Percentiles rank a stretch among this genome's conserved stretches.
phyloP scores from a whole-genome alignment of 805 yeast genomes.

The Kodamaea lidongshanica region DNA sequence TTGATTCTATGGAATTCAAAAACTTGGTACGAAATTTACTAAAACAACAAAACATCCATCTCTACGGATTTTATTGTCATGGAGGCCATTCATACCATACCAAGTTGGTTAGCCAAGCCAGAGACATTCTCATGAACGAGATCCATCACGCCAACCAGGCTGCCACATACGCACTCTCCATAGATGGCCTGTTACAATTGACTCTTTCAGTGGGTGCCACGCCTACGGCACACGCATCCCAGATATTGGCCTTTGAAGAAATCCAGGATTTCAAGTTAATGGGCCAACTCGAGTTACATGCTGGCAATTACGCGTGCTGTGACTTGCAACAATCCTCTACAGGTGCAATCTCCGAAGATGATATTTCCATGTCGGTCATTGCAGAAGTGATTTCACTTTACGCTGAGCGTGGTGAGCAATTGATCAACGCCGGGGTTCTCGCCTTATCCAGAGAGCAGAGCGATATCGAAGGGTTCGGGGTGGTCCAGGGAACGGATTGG shows the following conservation, averaged over 20 bases:
- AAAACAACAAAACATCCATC: conserved; percentile 19
- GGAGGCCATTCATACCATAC: conserved; percentile 71
- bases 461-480: conserved; percentile 56
- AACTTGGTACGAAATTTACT: conserved; percentile 28
- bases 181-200: conserved; percentile 35
- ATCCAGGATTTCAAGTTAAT: conserved; percentile 14
- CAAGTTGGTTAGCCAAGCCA: conserved; percentile 40
- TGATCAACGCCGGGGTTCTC: conserved; percentile 69
- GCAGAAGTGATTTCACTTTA: conserved; percentile 43
- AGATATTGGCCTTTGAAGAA: conserved; percentile 18
- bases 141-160: conserved; percentile 53
- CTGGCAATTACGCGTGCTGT: conserved; percentile 72
- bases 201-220: conserved; percentile 75
- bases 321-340: conserved; percentile 78
- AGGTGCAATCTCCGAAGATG: conserved; percentile 31
- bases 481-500: conserved; percentile 48
- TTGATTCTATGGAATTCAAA: conserved; percentile 29
- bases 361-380: conserved; percentile 14
- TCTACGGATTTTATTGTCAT: conserved; percentile 72
- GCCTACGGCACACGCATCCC: conserved; percentile 66
- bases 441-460: conserved; percentile 63
- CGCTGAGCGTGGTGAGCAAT: conserved; percentile 45
- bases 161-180: conserved; percentile 27
- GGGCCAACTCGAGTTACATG: conserved; percentile 61
- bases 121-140: conserved; percentile 47